phyloP scores from a whole-genome alignment of 2,329 filamentous ascomycete genomes.

The Alternaria viburni region DNA sequence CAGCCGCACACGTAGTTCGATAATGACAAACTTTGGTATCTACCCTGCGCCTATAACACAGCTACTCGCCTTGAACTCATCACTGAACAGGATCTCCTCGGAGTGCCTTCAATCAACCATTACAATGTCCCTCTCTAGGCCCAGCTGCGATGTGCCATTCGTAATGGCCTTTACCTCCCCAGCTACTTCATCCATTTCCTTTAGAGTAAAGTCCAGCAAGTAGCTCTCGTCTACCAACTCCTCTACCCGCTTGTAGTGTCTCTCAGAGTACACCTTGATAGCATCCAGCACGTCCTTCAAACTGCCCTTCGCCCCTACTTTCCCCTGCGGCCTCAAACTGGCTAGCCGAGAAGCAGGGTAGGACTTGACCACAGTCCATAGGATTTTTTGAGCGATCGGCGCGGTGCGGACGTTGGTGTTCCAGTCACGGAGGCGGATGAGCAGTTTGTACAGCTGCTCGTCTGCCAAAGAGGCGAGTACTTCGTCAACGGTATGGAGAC shows the following conservation, averaged over 20 bases:
- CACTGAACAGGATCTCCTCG: neutral
- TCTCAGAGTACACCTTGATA: conserved; percentile 88
- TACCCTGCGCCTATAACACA: neutral
- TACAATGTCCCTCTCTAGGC: conserved; percentile 31
- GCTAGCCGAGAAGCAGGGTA: conserved; percentile 82
- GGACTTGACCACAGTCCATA: conserved; percentile 78
- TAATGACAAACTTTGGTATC: neutral
- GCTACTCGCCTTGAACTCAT: neutral
- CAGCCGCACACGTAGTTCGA: neutral
- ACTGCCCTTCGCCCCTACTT: conserved; percentile 44
- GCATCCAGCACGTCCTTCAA: conserved; percentile 85
- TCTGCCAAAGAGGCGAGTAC: conserved; percentile 80
- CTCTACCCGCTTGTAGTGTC: conserved; percentile 88
- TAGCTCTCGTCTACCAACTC: conserved; percentile 94
- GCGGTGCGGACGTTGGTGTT: conserved; percentile 93
- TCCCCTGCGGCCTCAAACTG: conserved; percentile 59
- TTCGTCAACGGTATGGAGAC: conserved; percentile 74
- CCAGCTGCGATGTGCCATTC: conserved; percentile 30
- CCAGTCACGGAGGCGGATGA: conserved; percentile 89
- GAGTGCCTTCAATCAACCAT: conserved; percentile 34
- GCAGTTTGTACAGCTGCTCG: conserved; percentile 82
- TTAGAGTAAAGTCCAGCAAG: conserved; percentile 88
- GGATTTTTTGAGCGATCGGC: conserved; percentile 81
- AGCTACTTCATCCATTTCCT: conserved; percentile 82
- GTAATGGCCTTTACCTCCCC: conserved; percentile 34